These are phyloP conservation scores for Linderina pennispora DNA, from an alignment of 192 early-diverging fungal genomes.

Conservation along the genomic window DNA sequence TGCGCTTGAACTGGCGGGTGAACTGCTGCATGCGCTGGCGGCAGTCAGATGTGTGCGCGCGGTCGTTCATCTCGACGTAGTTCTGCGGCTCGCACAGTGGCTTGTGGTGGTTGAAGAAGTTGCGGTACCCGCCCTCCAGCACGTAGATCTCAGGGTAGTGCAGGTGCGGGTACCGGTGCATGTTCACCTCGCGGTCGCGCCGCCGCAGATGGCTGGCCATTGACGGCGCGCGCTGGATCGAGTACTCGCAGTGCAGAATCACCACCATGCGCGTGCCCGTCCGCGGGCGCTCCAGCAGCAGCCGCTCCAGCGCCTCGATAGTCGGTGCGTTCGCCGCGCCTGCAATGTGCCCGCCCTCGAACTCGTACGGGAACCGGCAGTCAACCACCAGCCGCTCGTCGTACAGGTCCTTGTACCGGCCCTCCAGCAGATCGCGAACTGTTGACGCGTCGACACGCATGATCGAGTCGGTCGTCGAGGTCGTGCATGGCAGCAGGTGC, in stretches of 20 bases:
- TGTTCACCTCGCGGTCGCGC: constrained; percentile 67
- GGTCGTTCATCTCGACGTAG: constrained; percentile 78
- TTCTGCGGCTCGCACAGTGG: constrained; percentile 62
- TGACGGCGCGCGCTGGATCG: constrained; percentile 68
- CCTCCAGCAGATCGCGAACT: constrained; percentile 58
- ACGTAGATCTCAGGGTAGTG: constrained; percentile 84
- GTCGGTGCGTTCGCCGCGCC: constrained; percentile 67
- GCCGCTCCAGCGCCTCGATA: constrained; percentile 49
- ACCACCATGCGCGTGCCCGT: constrained; percentile 51
- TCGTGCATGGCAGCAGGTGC: constrained; percentile 48
- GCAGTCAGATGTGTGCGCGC: constrained; percentile 50
- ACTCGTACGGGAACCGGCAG: constrained; percentile 86
- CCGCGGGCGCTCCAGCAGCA: constrained; percentile 50
- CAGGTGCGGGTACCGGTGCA: constrained; percentile 64
- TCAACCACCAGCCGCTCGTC: constrained; percentile 70
- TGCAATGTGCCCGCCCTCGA: constrained; percentile 75
- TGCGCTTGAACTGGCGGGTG: constrained; percentile 49
- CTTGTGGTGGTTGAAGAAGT: constrained; percentile 59
- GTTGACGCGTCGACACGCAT: constrained; percentile 57
- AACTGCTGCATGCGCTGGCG: constrained; percentile 45
- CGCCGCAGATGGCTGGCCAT: constrained; percentile 76
- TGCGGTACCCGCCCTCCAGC: constrained; percentile 76
- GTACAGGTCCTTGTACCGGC: constrained; percentile 51
- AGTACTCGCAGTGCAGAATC: constrained; percentile 87
- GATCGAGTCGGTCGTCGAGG: constrained; percentile 54